Base-by-base conservation (phyloP, 179 eudicot genomes). In the Patellifolia procumbens region DNA sequence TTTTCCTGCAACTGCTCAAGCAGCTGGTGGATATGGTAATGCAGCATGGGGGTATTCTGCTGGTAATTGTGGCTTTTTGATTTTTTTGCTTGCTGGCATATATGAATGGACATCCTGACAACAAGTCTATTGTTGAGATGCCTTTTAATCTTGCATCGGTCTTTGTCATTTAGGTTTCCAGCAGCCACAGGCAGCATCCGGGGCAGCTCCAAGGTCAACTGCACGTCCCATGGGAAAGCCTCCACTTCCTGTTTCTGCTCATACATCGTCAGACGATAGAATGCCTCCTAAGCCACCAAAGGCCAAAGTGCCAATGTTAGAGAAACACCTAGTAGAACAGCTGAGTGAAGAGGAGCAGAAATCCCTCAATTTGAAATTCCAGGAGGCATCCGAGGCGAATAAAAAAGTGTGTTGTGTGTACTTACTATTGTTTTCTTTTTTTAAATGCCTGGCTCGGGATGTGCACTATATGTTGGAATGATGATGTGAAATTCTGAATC, bases 301-400 rank as follows among this genome's bases (percentile, higher is more conserved):
- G 74, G 83, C 96, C 56, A 89, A 85, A 85, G 98, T 96, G 80
- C 98, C 99, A 35, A 92, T 76, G 22, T 81, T 96, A 79, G 98
- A 95, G 85, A 93, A 93, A 84, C 87, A 93, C 83, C 85, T 95
- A 35, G 84, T 93, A 51, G 91, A 90, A 80, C 99, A 95, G 81
- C 89, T 95, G 70, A 93, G 96, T 79, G 92, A 89, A 84, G 91
- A 85, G 84, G 97, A 95, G 81, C 99, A 95, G 82, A 87, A 91
- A 75, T 79, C 91, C 58, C 84, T 95, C 69, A 90, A 90, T 80
- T 78, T 90, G 70, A 95, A 90, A 82, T 95, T 91, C 82, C 84
- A 88, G 78, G 99, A 95, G 84, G 97, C 98, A 76, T 86, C 93
- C 43, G 97, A 90, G 75, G 99, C 98, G 22, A 91, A 90, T 74